phyloP scores from a whole-genome alignment of 2,329 filamentous ascomycete species.

The Venturia oleaginea region DNA sequence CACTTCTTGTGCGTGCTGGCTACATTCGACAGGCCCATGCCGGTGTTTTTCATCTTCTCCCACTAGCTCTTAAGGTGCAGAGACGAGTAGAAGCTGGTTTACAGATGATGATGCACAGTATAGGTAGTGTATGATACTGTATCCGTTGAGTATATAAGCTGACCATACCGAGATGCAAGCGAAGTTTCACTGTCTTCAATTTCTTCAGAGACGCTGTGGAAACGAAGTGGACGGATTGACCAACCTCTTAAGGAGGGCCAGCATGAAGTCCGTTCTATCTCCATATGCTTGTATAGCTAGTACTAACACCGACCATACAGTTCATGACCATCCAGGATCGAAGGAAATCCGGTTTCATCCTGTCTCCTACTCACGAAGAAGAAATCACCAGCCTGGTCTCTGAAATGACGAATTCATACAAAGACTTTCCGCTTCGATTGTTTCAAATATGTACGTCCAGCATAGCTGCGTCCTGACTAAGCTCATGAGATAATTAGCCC shows the following conservation, averaged over 20 bases:
- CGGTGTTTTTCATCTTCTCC: conserved; percentile 86
- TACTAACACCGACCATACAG: neutral
- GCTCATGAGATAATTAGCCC: conserved; percentile 39
- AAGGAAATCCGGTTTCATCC: conserved; percentile 62
- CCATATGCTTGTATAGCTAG: too few relatives aligned
- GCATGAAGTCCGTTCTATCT: conserved; percentile 52
- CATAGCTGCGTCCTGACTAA: neutral
- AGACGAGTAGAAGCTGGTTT: conserved; percentile 15
- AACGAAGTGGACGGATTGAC: conserved; percentile 70
- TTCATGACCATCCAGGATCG: conserved; percentile 42
- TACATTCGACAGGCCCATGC: conserved; percentile 68
- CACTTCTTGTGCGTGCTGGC: conserved; percentile 59
- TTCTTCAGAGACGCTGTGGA: conserved; percentile 78
- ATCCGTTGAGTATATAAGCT: neutral
- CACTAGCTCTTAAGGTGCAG: conserved; percentile 53
- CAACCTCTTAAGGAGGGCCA: conserved; percentile 33
- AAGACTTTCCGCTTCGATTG: conserved; percentile 72
- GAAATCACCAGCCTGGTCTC: conserved; percentile 82
- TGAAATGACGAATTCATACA: conserved; percentile 67
- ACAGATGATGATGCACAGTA: conserved; percentile 6
- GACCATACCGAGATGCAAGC: conserved; percentile 52
- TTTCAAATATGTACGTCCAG: conserved; percentile 71
- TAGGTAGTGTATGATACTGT: neutral
- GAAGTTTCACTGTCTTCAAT: conserved; percentile 76
- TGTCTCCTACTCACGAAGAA: conserved; percentile 93